Evolutionary conservation across 352 stramenopile genomes (phyloP).

Genomic region (Pythium phragmitis): DNA sequence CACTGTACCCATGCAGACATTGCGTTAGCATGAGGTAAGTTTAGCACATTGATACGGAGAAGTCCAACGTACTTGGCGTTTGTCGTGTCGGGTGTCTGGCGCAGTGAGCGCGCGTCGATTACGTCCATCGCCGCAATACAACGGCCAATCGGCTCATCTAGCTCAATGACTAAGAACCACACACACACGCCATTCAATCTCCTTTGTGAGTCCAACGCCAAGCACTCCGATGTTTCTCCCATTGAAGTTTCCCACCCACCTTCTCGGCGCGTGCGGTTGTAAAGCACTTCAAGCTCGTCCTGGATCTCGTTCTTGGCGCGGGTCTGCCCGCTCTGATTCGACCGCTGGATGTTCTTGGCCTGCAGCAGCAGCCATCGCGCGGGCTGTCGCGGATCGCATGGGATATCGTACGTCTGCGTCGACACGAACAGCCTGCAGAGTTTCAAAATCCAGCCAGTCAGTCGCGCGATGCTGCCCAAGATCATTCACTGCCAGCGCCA

Average conservation of each 20-base stretch:
- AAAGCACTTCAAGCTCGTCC: conserved; percentile 79
- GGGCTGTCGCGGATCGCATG: conserved; percentile 67
- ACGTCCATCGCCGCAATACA: conserved; percentile 75
- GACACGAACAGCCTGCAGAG: conserved; percentile 61
- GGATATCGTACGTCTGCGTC: conserved; percentile 84
- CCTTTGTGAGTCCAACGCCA: too few species aligned
- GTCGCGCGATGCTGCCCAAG: background rate
- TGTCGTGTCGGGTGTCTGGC: conserved; percentile 64
- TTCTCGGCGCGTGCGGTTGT: conserved; percentile 65
- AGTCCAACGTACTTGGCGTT: conserved; percentile 39
- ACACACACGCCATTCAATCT: too few species aligned
- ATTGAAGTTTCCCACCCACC: conserved; percentile 8
- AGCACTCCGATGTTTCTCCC: background rate
- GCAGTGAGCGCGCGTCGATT: conserved; percentile 65
- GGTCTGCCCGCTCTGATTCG: conserved; percentile 32
- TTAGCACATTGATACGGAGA: background rate
- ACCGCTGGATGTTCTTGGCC: conserved; percentile 74
- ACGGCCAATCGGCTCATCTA: conserved; percentile 62
- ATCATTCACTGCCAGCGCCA: background rate
- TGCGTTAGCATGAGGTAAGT: background rate
- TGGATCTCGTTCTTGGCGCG: conserved; percentile 30
- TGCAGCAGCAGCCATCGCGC: conserved; percentile 76
- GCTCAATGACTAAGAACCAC: conserved; percentile 52
- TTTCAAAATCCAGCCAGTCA: background rate
- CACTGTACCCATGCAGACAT: conserved; percentile 26